These are phyloP conservation scores for Karstenula rhodostoma DNA, from an alignment of 2,329 filamentous ascomycete species.

Conservation along the genomic window DNA sequence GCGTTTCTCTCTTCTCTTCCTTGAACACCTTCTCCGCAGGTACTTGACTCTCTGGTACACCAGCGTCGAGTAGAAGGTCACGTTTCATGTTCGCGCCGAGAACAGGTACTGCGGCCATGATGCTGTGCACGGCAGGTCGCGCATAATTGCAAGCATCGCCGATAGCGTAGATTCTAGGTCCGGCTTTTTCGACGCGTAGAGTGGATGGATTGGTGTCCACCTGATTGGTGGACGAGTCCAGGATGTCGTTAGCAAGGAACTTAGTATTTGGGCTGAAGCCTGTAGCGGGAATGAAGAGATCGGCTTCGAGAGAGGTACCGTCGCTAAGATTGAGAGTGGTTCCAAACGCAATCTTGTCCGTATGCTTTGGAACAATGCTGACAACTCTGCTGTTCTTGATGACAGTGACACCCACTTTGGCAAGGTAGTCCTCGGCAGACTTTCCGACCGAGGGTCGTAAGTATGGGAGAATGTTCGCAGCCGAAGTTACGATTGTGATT, in stretches of 20 bases:
- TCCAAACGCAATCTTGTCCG: slow-evolving; percentile 47
- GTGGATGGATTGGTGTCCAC: slow-evolving; percentile 24
- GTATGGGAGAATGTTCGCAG: slow-evolving; percentile 38
- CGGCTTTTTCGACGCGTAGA: slow-evolving; percentile 36
- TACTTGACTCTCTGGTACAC: slow-evolving; percentile 22
- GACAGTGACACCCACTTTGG: slow-evolving; percentile 58
- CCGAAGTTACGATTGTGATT: slow-evolving; percentile 48
- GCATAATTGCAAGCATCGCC: slow-evolving; percentile 46
- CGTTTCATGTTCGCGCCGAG: slow-evolving; percentile 58
- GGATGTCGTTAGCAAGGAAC: slow-evolving; percentile 36
- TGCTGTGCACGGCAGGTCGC: slow-evolving; percentile 43
- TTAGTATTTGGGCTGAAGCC: slow-evolving; percentile 44
- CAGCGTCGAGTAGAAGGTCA: slow-evolving; percentile 55
- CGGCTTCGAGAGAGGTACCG: slow-evolving; percentile 45
- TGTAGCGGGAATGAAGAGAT: slow-evolving; percentile 48
- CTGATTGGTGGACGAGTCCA: slow-evolving; percentile 14
- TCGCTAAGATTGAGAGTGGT: slow-evolving; percentile 52
- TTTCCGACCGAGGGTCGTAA: slow-evolving; percentile 34
- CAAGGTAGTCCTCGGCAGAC: slow-evolving; percentile 45
- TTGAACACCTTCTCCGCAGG: slow-evolving; percentile 34
- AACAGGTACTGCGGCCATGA: slow-evolving; percentile 47
- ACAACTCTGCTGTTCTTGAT: slow-evolving; percentile 53
- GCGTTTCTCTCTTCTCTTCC: slow-evolving; percentile 30
- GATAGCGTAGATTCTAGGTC: slow-evolving; percentile 44
- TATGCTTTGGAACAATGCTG: slow-evolving; percentile 38